Percentiles rank a stretch among this genome's conserved stretches.
Evolutionary conservation across 176 grass and related monocot species (phyloP).

Genomic region (Melocanna baccifera): DNA sequence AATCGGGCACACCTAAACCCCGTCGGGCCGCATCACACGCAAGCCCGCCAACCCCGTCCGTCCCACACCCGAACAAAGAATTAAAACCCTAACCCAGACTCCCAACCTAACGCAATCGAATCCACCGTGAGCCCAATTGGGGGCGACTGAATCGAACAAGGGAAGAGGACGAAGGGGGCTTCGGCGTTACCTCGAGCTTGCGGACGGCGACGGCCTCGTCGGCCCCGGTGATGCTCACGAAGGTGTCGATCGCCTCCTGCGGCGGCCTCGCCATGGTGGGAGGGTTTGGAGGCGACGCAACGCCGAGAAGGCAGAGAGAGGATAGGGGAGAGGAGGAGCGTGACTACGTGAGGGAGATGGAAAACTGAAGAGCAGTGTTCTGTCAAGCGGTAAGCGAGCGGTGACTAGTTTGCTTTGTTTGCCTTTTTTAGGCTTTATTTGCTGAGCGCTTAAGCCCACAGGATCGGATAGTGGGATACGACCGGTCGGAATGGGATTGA

Average conservation of each 20-base stretch:
- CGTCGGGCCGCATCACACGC: not conserved
- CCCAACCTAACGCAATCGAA: not conserved
- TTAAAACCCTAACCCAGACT: not conserved
- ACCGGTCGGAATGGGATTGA: no score
- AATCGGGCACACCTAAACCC: constrained; percentile 15
- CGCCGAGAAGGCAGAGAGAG: not conserved
- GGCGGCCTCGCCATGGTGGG: constrained; percentile 59
- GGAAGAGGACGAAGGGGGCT: not conserved
- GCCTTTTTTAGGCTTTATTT: no score
- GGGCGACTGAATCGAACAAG: not conserved
- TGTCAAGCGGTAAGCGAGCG: not conserved
- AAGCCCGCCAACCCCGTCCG: not conserved
- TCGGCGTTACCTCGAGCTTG: constrained; percentile 68
- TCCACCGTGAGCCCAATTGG: not conserved
- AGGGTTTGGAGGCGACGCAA: not conserved
- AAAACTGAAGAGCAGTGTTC: not conserved
- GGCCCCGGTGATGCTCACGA: constrained; percentile 75
- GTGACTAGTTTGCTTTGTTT: not conserved
- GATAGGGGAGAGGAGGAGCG: not conserved
- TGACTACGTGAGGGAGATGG: not conserved
- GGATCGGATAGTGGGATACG: no score
- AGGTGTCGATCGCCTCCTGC: constrained; percentile 85
- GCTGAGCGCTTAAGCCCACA: no score
- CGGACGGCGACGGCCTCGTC: constrained; percentile 56
- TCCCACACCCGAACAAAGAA: not conserved